Evolutionary conservation across 768 basidiomycete genomes (phyloP).

Genomic region (Tephrocybe sp.): DNA sequence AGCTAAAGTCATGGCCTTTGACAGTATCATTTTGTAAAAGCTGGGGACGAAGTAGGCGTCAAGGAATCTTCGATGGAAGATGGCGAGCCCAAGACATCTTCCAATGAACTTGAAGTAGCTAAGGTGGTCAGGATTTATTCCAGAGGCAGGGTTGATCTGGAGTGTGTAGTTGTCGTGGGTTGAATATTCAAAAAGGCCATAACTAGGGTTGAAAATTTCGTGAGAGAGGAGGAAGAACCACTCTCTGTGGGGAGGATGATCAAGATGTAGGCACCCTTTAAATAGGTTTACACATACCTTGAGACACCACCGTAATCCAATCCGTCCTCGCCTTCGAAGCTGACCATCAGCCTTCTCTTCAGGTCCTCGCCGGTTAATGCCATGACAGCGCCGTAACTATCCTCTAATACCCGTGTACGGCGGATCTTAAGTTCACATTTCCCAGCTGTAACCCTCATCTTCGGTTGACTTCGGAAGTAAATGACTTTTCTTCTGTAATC

Average conservation of each 20-base stretch:
- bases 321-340: constrained; percentile 79
- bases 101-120: constrained; percentile 86
- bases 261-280: background rate
- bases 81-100: constrained; percentile 68
- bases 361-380: constrained; percentile 69
- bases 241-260: constrained; percentile 47
- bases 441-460: constrained; percentile 73
- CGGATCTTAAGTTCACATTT: constrained; percentile 88
- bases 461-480: constrained; percentile 90
- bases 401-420: constrained; percentile 80
- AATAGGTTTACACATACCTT: constrained; percentile 40
- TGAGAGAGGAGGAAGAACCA: constrained; percentile 88
- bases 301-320: constrained; percentile 79
- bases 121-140: constrained; percentile 74
- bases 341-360: constrained; percentile 70
- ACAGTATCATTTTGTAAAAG: constrained; percentile 78
- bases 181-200: constrained; percentile 82
- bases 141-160: constrained; percentile 77
- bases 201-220: constrained; percentile 81
- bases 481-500: constrained; percentile 91
- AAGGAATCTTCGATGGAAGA: constrained; percentile 77
- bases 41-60: constrained; percentile 80
- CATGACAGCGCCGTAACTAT: constrained; percentile 86
- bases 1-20: constrained; percentile 55
- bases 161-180: constrained; percentile 80